Percentiles rank a stretch among this genome's conserved stretches.
phyloP scores from a whole-genome alignment of 306 rosid genomes.

The Castanea mollissima region DNA sequence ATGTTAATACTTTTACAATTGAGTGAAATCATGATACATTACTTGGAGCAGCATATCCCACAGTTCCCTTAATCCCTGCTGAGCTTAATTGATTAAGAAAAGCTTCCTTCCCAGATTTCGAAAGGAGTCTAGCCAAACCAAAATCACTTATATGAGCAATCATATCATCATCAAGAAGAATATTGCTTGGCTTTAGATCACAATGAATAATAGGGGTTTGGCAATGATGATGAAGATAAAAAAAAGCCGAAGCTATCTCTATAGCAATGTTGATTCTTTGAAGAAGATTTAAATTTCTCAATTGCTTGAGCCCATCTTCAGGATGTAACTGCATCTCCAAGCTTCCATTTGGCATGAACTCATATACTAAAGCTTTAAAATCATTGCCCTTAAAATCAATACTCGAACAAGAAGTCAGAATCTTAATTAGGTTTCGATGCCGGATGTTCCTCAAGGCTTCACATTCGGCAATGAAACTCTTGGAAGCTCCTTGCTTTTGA shows the following conservation, averaged over 20 bases:
- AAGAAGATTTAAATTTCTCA: neutral
- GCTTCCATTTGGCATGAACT: slow-evolving; percentile 22
- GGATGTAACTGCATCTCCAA: slow-evolving; percentile 15
- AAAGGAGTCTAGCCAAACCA: too few species aligned
- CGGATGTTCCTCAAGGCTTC: slow-evolving; percentile 17
- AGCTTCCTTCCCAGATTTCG: too few species aligned
- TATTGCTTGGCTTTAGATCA: too few species aligned
- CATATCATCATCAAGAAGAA: too few species aligned
- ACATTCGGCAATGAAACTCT: slow-evolving; percentile 33
- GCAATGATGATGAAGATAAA: slow-evolving; percentile 16
- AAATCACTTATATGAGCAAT: too few species aligned
- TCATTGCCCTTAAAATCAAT: neutral
- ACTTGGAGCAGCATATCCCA: too few species aligned
- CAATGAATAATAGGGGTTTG: slow-evolving; percentile 18
- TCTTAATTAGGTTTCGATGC: slow-evolving; percentile 20
- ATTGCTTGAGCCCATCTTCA: neutral
- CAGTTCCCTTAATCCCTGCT: too few species aligned
- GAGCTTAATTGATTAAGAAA: too few species aligned
- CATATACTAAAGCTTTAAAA: slow-evolving; percentile 16
- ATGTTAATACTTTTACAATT: too few species aligned
- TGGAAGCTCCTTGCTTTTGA: slow-evolving; percentile 10
- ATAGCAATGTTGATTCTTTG: slow-evolving; percentile 12
- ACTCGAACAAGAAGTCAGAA: slow-evolving; percentile 30
- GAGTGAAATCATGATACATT: too few species aligned
- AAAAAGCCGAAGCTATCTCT: slow-evolving; percentile 22